Base-by-base conservation (phyloP, 345 rosid genomes). In the Acer negundo region DNA sequence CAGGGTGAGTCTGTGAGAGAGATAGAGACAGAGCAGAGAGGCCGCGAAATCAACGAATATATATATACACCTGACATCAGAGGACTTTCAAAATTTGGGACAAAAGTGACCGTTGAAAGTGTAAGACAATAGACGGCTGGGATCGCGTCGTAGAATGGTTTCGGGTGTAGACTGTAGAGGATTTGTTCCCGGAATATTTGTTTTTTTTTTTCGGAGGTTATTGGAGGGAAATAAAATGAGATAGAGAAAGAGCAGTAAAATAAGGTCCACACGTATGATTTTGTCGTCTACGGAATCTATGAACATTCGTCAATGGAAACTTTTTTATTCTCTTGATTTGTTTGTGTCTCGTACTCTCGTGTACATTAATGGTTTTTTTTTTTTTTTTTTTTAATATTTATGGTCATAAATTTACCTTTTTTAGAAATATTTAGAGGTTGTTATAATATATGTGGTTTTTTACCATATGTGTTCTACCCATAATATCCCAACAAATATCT, bases 281-380 rank as follows among this genome's bases (percentile, higher is more conserved):
- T 40, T 72, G 85, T 79, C 82, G 77, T 67, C 75, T 12, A 38
- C 74, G 35, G 61, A 35, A 69, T 65, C 69, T 70, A 65, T 35
- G 38, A 13, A 49, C 55, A 13, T 35, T 2, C 67, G 24, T 2
- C 20, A 12, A 9, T 65, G 44, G 26, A 13, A 24, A 15, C 35
- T 35, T 69, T 62, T 58, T 46, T 7, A 10, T 66, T 53, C n/a
- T 12, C 63, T 73, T 49, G 58, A 10, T n/a, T 46, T 70, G 56
- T 24, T 7, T 7, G 3, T 31, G 38, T 4, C 6, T 31, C 38
- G 35, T 31, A 26, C 0, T 3, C 22, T 62, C 62, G 51, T 26
- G 8, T 10, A 28, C n/a, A 69, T 69, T 6, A 49, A 49, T 20
- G 31, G n/a, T n/a, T n/a, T 28, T 28, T 28, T 2, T 44, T 24